phyloP scores from a whole-genome alignment of 2,329 filamentous ascomycete species.

The Cladosporium sp. region DNA sequence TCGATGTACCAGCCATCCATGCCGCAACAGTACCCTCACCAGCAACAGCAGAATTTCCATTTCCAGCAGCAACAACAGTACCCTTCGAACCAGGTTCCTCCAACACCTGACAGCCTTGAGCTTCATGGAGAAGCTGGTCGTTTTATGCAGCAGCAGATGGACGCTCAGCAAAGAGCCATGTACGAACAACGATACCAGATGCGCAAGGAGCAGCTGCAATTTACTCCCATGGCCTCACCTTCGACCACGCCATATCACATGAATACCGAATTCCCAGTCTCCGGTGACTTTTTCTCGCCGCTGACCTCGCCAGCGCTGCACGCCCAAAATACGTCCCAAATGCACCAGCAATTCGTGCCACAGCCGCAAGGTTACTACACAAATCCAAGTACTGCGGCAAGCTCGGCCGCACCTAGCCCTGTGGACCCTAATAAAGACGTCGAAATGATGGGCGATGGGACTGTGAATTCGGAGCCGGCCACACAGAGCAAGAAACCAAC shows the following conservation, averaged over 20 bases:
- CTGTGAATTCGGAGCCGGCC: conserved; percentile 17
- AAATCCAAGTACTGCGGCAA: conserved; percentile 52
- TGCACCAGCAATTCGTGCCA: conserved; percentile 34
- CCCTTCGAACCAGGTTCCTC: conserved; percentile 59
- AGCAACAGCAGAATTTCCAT: conserved; percentile 26
- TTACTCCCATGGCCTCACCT: conserved; percentile 79
- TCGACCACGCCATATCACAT: conserved; percentile 69
- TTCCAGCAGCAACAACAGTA: conserved; percentile 39
- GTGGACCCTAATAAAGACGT: conserved; percentile 39
- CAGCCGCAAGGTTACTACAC: conserved; percentile 39
- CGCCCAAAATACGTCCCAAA: conserved; percentile 55
- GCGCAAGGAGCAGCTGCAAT: conserved; percentile 48
- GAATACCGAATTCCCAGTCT: conserved; percentile 57
- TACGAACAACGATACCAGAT: conserved; percentile 63
- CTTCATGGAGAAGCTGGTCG: conserved; percentile 57
- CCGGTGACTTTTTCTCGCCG: conserved; percentile 75
- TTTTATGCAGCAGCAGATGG: conserved; percentile 53
- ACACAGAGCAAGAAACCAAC: conserved; percentile 41
- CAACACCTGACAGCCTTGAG: conserved; percentile 77
- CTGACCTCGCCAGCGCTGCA: conserved; percentile 76
- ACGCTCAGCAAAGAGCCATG: conserved; percentile 56
- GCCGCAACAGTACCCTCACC: conserved; percentile 21
- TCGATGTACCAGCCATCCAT: conserved; percentile 25
- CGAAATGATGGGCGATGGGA: conserved; percentile 39
- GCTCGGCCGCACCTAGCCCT: conserved; percentile 47